Evolutionary conservation across 139 green algal genomes (phyloP), one percentile per base, ranked within the genome.

Genomic region (Trebouxia sp.): DNA sequence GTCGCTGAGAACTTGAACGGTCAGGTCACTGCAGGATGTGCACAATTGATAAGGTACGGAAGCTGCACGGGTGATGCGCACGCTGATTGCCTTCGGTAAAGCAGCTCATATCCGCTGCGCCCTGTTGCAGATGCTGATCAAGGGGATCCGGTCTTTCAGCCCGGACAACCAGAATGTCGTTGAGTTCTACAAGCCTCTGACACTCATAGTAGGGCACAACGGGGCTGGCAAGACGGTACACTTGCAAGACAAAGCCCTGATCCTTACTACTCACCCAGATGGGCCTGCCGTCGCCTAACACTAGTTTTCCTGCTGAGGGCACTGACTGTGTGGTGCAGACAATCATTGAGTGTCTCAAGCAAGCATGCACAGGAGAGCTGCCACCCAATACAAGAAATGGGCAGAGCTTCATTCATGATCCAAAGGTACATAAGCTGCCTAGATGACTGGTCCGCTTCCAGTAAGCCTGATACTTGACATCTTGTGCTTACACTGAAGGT

Each of bases 331-430:
- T 45, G 76, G 0, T 87, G 80, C 92, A 98, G 95, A 99, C 97
- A 1, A 90, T 99, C n/a, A 99, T 99, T 43, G 97, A 99, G 85
- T 98, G 94, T 84, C 85, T 99, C 30, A 97, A 97, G 76, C 91
- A 96, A 83, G 96, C 94, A 0, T 96, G 89, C 81, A 98, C 97
- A 7, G 97, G 97, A 5, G 92, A 96, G 80, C 87, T 99, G 75
- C 97, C 97, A 17, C 97, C 97, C 43, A 98, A 98, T 88, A 92
- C 90, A 0, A 86, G 89, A 20, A 89, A 81, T 28, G 95, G 96
- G 0, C 91, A 98, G 80, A 92, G 83, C 81, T 99, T 98, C 85
- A 92, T 99, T 28, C 94, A 98, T 83, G 96, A 98, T 75, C 94
- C 94, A 4, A 97, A 97, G 84, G 91, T 91, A 74, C 67, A 74